Evolutionary conservation across 2,329 filamentous ascomycete species (phyloP).

Genomic region (Aspergillus felis): DNA sequence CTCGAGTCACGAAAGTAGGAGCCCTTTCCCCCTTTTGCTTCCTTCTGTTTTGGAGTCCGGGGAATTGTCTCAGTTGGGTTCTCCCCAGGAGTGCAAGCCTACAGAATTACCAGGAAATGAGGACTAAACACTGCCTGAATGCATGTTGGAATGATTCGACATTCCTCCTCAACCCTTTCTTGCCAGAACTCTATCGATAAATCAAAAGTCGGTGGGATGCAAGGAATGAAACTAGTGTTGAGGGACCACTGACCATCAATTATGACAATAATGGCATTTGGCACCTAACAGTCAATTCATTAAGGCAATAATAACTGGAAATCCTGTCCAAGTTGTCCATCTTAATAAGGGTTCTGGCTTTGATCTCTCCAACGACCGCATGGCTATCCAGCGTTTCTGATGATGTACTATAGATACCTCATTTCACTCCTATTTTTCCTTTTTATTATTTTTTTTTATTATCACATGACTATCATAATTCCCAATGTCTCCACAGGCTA

Average conservation of each 20-base stretch:
- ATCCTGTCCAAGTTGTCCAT: not conserved
- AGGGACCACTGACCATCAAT: not conserved
- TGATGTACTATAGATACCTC: conserved; percentile 45
- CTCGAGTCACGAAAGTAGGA: not conserved
- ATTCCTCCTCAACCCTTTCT: not conserved
- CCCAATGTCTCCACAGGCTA: too few species aligned
- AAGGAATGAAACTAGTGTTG: not conserved
- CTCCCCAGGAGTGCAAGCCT: too few species aligned
- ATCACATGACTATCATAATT: not conserved
- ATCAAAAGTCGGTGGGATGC: not conserved
- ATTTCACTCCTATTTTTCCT: not conserved
- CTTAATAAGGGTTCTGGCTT: conserved; percentile 72
- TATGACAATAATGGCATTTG: not conserved
- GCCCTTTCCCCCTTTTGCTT: not conserved
- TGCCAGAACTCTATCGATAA: not conserved
- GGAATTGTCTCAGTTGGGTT: too few species aligned
- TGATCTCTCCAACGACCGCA: conserved; percentile 86
- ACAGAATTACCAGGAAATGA: not conserved
- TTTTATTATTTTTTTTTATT: not conserved
- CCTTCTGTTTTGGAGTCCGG: not conserved
- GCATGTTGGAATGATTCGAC: not conserved
- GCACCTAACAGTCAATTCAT: not conserved
- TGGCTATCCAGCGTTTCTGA: conserved; percentile 98
- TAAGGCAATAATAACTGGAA: not conserved
- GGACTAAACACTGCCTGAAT: too few species aligned